phyloP scores from a whole-genome alignment of 2,329 filamentous ascomycete genomes.

The Hypoxylon sp. region DNA sequence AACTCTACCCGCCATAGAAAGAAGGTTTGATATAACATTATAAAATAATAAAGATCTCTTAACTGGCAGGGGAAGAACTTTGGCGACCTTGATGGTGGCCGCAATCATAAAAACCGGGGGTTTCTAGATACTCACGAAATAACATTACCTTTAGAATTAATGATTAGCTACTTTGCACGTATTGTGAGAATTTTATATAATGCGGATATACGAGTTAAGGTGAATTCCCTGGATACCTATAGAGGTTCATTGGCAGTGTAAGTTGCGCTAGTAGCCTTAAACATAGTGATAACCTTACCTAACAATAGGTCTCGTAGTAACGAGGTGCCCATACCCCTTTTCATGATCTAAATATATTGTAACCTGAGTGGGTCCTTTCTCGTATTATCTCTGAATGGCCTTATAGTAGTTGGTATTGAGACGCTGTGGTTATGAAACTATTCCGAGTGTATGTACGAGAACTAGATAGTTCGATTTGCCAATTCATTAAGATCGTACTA shows the following conservation, averaged over 20 bases:
- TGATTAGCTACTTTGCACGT: no score
- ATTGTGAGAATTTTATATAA: no score
- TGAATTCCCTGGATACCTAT: neutral
- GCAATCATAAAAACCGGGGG: no score
- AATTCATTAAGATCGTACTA: slow-evolving; percentile 1
- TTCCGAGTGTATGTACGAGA: neutral
- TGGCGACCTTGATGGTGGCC: no score
- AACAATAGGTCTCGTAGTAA: neutral
- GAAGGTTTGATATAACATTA: no score
- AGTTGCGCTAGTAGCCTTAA: neutral
- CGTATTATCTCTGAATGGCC: neutral
- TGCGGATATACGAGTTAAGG: no score
- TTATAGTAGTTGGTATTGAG: neutral
- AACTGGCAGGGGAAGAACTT: no score
- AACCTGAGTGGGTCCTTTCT: neutral
- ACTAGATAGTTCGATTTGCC: neutral
- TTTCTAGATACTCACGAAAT: no score
- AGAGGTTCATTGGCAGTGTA: neutral
- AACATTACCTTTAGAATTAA: no score
- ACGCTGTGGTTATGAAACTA: neutral
- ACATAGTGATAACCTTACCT: neutral
- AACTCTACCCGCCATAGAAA: no score
- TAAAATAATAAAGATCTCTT: no score
- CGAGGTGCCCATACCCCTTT: neutral
- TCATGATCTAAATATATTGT: neutral